Evolutionary conservation across 2,329 filamentous ascomycete genomes (phyloP).

Genomic region (Neonectria hederae): DNA sequence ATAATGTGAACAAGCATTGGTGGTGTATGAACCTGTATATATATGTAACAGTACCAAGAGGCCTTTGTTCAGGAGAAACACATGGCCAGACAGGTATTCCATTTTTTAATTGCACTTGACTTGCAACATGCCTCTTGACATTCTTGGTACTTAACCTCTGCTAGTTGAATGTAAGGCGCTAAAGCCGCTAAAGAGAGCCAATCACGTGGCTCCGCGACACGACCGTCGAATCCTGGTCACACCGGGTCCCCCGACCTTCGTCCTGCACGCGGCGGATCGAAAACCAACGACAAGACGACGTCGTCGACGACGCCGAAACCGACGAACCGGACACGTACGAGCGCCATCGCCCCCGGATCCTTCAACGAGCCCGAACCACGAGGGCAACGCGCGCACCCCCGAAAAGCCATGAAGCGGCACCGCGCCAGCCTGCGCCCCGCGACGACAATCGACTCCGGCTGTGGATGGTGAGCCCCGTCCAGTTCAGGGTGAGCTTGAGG

Average conservation of each 20-base stretch:
- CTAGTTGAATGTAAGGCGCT: neutral
- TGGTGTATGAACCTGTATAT: constrained; percentile 20
- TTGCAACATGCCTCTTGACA: neutral
- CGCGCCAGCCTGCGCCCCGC: constrained; percentile 43
- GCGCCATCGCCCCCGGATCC: constrained; percentile 6
- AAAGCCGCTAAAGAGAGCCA: constrained; percentile 27
- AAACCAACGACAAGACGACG: constrained; percentile 26
- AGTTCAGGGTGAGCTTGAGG: constrained; percentile 31
- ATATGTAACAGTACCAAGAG: constrained; percentile 18
- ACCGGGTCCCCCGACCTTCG: constrained; percentile 33
- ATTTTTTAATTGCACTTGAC: neutral
- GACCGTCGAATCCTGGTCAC: constrained; percentile 36
- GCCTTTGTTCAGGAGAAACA: constrained; percentile 8
- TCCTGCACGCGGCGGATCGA: constrained; percentile 29
- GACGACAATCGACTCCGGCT: constrained; percentile 37
- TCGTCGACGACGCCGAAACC: constrained; percentile 19
- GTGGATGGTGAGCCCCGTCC: constrained; percentile 27
- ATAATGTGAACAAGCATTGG: constrained; percentile 16
- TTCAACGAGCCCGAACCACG: constrained; percentile 3
- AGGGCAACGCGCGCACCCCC: constrained; percentile 9
- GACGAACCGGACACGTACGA: constrained; percentile 5
- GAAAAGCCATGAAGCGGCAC: constrained; percentile 40
- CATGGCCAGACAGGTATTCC: neutral
- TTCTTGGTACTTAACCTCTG: no score
- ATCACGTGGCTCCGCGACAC: constrained; percentile 38